These are phyloP conservation scores for Solanum sitiens DNA, from an alignment of 257 asterid genomes.

Conservation along the genomic window DNA sequence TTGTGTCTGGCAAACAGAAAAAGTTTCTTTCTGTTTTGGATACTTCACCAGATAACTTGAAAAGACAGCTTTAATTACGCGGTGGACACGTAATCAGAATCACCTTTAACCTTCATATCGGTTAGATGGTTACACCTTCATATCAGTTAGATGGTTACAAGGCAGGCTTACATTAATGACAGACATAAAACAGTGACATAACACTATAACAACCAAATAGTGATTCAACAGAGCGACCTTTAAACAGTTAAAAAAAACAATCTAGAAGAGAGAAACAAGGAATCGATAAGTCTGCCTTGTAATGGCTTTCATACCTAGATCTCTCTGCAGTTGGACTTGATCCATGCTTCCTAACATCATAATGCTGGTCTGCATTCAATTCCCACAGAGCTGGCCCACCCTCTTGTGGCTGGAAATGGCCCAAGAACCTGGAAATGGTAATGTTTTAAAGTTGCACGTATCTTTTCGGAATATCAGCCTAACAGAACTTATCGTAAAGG, in stretches of 20 bases:
- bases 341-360: constrained; percentile 43
- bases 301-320: constrained; percentile 37
- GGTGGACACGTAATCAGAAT: neutral
- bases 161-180: neutral
- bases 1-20: neutral
- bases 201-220: neutral
- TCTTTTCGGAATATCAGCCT: neutral
- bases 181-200: neutral
- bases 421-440: constrained; percentile 57
- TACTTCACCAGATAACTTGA: neutral
- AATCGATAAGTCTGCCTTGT: neutral
- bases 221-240: neutral
- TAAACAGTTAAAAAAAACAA: neutral
- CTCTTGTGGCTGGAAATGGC: constrained; percentile 84
- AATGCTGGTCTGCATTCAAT: constrained; percentile 74
- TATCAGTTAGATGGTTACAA: neutral
- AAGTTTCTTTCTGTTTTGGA: neutral
- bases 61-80: neutral
- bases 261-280: neutral
- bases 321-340: constrained; percentile 24
- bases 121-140: neutral
- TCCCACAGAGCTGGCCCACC: constrained; percentile 86
- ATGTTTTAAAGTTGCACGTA: neutral
- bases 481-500: neutral
- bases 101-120: neutral